phyloP scores from a whole-genome alignment of 192 early-diverging fungal species.

The Geranomyces variabilis region DNA sequence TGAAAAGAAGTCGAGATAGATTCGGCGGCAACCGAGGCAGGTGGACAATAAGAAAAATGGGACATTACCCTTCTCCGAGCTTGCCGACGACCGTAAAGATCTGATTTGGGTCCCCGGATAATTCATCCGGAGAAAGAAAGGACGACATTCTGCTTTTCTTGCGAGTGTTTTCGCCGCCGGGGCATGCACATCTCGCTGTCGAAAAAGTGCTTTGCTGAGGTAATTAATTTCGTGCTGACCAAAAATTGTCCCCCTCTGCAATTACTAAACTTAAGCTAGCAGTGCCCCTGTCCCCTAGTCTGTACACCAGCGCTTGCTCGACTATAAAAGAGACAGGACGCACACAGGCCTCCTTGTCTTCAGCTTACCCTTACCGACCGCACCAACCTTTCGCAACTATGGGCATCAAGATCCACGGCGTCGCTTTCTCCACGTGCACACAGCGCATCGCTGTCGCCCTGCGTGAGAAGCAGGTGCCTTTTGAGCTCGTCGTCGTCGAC shows the following conservation, averaged over 20 bases:
- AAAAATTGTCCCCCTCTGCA: too few species aligned
- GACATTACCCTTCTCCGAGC: conserved; percentile 45
- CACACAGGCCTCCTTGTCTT: too few species aligned
- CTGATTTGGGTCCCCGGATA: conserved; percentile 26
- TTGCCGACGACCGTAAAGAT: conserved; percentile 42
- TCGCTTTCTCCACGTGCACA: conserved; percentile 28
- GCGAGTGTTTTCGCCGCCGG: too few species aligned
- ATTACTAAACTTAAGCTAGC: too few species aligned
- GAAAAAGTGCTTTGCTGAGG: too few species aligned
- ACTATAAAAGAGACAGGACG: too few species aligned
- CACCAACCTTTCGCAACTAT: not conserved
- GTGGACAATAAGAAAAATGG: not conserved
- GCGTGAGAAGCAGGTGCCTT: conserved; percentile 41
- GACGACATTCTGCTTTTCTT: not conserved
- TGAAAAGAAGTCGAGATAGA: too few species aligned
- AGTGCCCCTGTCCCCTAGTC: too few species aligned
- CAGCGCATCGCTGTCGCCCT: conserved; percentile 32
- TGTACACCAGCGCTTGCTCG: too few species aligned
- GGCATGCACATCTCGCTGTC: too few species aligned
- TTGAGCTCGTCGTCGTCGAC: conserved; percentile 36
- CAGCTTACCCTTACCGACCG: not conserved
- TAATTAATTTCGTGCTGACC: too few species aligned
- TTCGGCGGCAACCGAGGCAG: not conserved
- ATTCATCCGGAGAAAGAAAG: conserved; percentile 34
- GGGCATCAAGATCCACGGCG: conserved; percentile 31